Evolutionary conservation across 2,329 filamentous ascomycete genomes (phyloP).

Genomic region (Aspergillus ochraceus): DNA sequence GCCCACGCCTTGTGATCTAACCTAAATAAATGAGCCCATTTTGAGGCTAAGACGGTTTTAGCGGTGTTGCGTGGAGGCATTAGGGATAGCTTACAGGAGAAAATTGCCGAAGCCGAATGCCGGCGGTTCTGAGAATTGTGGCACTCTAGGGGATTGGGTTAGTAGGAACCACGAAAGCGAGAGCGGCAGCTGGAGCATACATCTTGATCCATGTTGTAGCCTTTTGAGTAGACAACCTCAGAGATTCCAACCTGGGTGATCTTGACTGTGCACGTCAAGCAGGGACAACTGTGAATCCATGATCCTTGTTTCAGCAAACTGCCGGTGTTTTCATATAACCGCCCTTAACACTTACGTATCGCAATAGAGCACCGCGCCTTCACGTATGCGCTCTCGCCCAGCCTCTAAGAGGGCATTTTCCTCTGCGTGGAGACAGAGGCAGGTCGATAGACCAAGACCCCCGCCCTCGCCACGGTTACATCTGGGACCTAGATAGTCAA

Average conservation of each 20-base stretch:
- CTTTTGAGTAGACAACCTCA: constrained; percentile 91
- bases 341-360: constrained; percentile 61
- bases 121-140: constrained; percentile 77
- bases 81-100: constrained; percentile 59
- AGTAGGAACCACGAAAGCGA: constrained; percentile 5
- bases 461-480: constrained; percentile 75
- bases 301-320: neutral
- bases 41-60: constrained; percentile 50
- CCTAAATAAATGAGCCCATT: constrained; percentile 60
- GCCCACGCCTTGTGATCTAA: neutral
- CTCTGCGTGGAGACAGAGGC: constrained; percentile 95
- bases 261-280: constrained; percentile 96
- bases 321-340: neutral
- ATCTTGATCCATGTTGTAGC: constrained; percentile 90
- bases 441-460: constrained; percentile 77
- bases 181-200: constrained; percentile 31
- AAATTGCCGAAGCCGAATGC: constrained; percentile 83
- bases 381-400: constrained; percentile 82
- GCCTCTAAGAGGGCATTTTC: constrained; percentile 96
- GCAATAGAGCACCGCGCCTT: constrained; percentile 83
- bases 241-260: constrained; percentile 94
- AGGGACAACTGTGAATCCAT: constrained; percentile 66
- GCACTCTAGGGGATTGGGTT: constrained; percentile 57
- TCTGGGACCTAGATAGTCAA: constrained; percentile 52
- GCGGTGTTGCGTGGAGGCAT: neutral